These are phyloP conservation scores for Cadophora sp. DNA, from an alignment of 2,329 filamentous ascomycete species.

Conservation along the genomic window DNA sequence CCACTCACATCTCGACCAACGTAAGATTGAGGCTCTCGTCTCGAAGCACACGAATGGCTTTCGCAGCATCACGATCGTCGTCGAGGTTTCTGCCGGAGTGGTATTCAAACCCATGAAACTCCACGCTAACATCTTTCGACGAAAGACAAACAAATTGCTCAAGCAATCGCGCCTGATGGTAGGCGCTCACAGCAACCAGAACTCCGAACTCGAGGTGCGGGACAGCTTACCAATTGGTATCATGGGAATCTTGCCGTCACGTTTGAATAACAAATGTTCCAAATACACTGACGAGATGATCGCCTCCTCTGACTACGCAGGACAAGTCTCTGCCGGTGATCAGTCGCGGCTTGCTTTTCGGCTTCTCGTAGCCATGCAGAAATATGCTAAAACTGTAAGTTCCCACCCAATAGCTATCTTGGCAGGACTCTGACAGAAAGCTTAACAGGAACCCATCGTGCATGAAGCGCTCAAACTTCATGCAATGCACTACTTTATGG, in stretches of 20 bases:
- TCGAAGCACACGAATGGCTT: constrained; percentile 36
- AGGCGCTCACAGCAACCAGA: constrained; percentile 16
- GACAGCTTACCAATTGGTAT: constrained; percentile 37
- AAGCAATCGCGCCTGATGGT: constrained; percentile 28
- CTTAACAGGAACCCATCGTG: constrained; percentile 29
- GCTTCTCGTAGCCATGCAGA: constrained; percentile 30
- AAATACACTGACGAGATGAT: constrained; percentile 39
- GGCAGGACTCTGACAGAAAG: neutral
- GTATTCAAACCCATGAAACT: constrained; percentile 36
- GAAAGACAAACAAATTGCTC: constrained; percentile 31
- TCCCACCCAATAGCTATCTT: neutral
- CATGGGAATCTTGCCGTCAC: constrained; percentile 25
- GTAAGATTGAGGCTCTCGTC: constrained; percentile 38
- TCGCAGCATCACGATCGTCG: constrained; percentile 23
- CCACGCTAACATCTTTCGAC: constrained; percentile 30
- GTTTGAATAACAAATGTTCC: constrained; percentile 34
- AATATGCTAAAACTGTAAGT: constrained; percentile 35
- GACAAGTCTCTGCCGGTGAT: constrained; percentile 34
- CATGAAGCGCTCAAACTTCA: constrained; percentile 37
- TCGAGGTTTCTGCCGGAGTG: constrained; percentile 34
- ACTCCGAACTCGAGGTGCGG: constrained; percentile 24
- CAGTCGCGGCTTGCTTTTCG: constrained; percentile 22
- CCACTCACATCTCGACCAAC: constrained; percentile 38
- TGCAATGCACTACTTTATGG: constrained; percentile 41
- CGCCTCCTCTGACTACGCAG: constrained; percentile 29